Evolutionary conservation across 495 filamentous ascomycete species (phyloP).

Genomic region (Penicillium herquei): DNA sequence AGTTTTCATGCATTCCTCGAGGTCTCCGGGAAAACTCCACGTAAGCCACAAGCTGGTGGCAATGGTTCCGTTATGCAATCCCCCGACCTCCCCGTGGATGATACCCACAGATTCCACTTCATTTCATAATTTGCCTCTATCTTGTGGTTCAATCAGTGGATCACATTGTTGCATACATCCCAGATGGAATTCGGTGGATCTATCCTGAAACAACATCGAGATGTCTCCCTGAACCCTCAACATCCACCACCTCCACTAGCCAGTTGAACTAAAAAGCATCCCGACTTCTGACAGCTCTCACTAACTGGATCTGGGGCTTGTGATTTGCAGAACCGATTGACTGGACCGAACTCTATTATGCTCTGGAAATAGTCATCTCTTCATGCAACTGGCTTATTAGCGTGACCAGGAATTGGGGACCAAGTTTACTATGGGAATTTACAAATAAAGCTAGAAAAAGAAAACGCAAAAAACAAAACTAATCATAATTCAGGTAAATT

Average conservation of each 20-base stretch:
- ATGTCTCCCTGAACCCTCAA: background rate
- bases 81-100: constrained; percentile 2
- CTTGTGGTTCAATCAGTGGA: background rate
- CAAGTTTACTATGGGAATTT: background rate
- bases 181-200: constrained; percentile 7
- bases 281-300: constrained; percentile 20
- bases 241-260: constrained; percentile 1
- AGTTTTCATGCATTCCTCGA: constrained; percentile 13
- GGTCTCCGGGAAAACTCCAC: background rate
- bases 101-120: constrained; percentile 3
- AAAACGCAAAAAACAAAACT: background rate
- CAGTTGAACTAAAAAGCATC: constrained; percentile 6
- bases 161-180: constrained; percentile 9
- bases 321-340: constrained; percentile 8
- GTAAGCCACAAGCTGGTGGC: constrained; percentile 15
- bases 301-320: background rate
- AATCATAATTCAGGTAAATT: too few species aligned
- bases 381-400: background rate
- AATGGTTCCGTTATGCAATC: constrained; percentile 7
- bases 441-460: background rate
- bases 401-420: background rate
- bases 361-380: background rate
- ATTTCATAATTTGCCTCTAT: constrained; percentile 10
- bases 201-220: constrained; percentile 1
- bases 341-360: constrained; percentile 5